Base-by-base conservation (phyloP, 306 rosid species). In the Quercus cerris region DNA sequence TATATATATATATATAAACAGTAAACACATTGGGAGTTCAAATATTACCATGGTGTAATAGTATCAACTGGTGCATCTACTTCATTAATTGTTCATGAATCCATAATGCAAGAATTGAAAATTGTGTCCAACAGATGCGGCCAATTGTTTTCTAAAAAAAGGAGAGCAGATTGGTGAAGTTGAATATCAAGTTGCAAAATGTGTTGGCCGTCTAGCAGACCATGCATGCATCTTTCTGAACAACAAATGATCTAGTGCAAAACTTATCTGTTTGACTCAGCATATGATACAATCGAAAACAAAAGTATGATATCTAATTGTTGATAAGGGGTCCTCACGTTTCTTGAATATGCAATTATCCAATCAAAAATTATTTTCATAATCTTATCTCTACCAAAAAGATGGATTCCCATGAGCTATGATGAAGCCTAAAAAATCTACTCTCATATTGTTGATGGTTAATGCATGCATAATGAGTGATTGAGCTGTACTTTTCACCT, bases 191-290 rank as follows among this genome's bases (percentile, higher is more conserved):
- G 66, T 87, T 70, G 72, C 41, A 52, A 79, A 73, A 66, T 83
- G 77, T 83, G 80, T 82, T 66, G 75, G 83, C 62, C 75, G 59
- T 79, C 81, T 46, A 73, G 74, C 78, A 73, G 12, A 8, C 46
- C 46, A 7, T 41, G 11, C 46, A 41, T 41, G 33, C 71, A 63
- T 62, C 77, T 46, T 74, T 78, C 66, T 46, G 46, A 74, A 49
- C 73, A 59, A 78, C 52, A 76, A 76, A 76, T 69, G 71, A 18
- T 74, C 66, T 77, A 33, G 76, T 75, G 80, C 71, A 77, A 82
- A 81, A 82, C 79, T 41, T 41, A 64, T 70, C 78, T 86, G 66
- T 85, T 86, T 76, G 89, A 85, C 87, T 85, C 87, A 87, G 90
- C 90, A 76, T 59, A 57, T 70, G 75, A 78, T 64, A 23, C 78